These are phyloP conservation scores for Gossypium schwendimanii DNA, from an alignment of 441 rosid species.

Conservation along the genomic window DNA sequence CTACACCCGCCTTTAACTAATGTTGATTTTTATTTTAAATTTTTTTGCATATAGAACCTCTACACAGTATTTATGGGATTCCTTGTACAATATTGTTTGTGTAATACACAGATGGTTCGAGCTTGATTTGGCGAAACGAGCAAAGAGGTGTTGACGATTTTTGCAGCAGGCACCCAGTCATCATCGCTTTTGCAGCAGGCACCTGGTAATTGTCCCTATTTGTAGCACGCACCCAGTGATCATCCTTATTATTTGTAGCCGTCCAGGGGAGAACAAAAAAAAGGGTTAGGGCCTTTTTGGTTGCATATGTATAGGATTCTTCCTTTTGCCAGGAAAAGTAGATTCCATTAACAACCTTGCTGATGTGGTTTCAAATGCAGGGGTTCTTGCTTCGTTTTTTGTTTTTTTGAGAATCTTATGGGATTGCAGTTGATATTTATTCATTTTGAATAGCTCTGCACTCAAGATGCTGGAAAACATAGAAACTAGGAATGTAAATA, in stretches of 20 bases:
- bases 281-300: not conserved
- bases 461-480: constrained; percentile 4
- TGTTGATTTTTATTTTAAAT: not conserved
- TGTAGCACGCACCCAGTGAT: constrained; percentile 2
- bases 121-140: constrained; percentile 25
- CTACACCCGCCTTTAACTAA: not conserved
- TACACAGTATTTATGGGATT: not conserved
- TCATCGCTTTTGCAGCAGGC: constrained; percentile 11
- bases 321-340: constrained; percentile 10
- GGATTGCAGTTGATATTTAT: constrained; percentile 5
- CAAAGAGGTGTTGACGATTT: constrained; percentile 6
- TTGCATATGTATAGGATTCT: constrained; percentile 6
- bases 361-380: not conserved
- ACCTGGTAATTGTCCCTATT: not conserved
- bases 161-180: constrained; percentile 8
- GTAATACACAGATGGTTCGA: constrained; percentile 31
- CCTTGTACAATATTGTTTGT: not conserved
- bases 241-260: not conserved
- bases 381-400: not conserved
- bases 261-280: not conserved
- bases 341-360: constrained; percentile 10
- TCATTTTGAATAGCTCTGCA: constrained; percentile 3
- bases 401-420: not conserved
- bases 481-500: constrained; percentile 16
- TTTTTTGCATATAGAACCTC: not conserved